Evolutionary conservation across 2,329 filamentous ascomycete species (phyloP).

Genomic region (Pyrenophora graminea): DNA sequence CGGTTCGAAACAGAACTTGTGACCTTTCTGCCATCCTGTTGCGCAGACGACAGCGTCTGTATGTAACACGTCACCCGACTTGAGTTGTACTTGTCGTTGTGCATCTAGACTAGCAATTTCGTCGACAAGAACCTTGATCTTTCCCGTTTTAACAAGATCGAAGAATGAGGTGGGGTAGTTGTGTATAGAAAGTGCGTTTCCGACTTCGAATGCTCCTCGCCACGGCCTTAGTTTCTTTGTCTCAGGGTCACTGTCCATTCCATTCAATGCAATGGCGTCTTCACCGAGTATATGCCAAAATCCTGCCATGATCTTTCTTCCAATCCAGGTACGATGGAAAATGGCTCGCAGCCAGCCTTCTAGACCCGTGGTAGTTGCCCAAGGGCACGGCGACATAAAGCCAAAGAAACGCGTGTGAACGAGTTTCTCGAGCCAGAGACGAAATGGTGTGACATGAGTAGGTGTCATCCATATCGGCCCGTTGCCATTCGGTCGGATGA

Average conservation of each 20-base stretch:
- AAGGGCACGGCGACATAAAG: constrained; percentile 76
- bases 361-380: constrained; percentile 67
- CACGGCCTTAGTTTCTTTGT: constrained; percentile 50
- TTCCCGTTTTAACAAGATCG: constrained; percentile 58
- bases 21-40: constrained; percentile 61
- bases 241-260: constrained; percentile 50
- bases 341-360: constrained; percentile 56
- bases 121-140: constrained; percentile 60
- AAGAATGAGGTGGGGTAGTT: constrained; percentile 65
- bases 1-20: constrained; percentile 56
- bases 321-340: constrained; percentile 62
- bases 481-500: constrained; percentile 62
- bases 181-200: constrained; percentile 61
- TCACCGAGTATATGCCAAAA: constrained; percentile 62
- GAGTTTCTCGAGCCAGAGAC: constrained; percentile 69
- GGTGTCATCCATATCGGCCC: constrained; percentile 65
- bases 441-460: constrained; percentile 68
- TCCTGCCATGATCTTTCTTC: constrained; percentile 58
- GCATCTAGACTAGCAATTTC: constrained; percentile 57
- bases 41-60: constrained; percentile 59
- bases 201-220: constrained; percentile 57
- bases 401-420: constrained; percentile 69
- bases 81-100: constrained; percentile 52
- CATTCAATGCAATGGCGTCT: constrained; percentile 57
- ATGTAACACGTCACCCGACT: constrained; percentile 50